Evolutionary conservation across 208 protist genomes (phyloP).

Genomic region (Wallacemonas sp.): DNA sequence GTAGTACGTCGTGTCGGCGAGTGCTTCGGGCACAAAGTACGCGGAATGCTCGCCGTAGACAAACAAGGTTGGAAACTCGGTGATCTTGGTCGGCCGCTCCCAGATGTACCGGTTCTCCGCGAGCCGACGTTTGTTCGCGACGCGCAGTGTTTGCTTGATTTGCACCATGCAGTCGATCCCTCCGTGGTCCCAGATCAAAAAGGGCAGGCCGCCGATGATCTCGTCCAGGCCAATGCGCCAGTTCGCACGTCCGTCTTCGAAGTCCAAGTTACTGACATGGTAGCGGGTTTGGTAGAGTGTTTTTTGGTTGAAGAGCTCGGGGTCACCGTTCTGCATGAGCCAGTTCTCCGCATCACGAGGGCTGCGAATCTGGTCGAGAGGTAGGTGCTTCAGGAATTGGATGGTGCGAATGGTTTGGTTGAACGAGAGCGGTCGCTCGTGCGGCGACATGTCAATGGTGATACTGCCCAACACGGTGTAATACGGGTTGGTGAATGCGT

Average conservation of each 20-base stretch:
- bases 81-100: conserved; percentile 23
- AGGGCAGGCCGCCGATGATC: conserved; percentile 29
- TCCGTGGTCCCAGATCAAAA: conserved; percentile 32
- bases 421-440: conserved; percentile 34
- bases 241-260: conserved; percentile 4
- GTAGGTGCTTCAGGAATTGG: conserved; percentile 25
- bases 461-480: conserved; percentile 37
- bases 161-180: conserved; percentile 15
- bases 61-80: conserved; percentile 24
- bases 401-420: conserved; percentile 34
- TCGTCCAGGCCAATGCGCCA: conserved; percentile 41
- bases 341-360: conserved; percentile 32
- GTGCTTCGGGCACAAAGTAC: conserved; percentile 22
- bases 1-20: conserved; percentile 16
- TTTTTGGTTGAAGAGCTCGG: conserved; percentile 30
- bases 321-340: conserved; percentile 33
- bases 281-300: conserved; percentile 40
- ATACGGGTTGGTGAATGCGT: conserved; percentile 23
- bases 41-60: conserved; percentile 33
- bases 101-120: conserved; percentile 19
- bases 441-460: conserved; percentile 40
- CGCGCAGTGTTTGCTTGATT: conserved; percentile 4
- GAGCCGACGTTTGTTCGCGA: conserved; percentile 16
- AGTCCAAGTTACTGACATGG: conserved; percentile 41
- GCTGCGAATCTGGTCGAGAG: conserved; percentile 17